These are phyloP conservation scores for Fusarium longipes DNA, from an alignment of 2,329 filamentous ascomycete species.

Conservation along the genomic window DNA sequence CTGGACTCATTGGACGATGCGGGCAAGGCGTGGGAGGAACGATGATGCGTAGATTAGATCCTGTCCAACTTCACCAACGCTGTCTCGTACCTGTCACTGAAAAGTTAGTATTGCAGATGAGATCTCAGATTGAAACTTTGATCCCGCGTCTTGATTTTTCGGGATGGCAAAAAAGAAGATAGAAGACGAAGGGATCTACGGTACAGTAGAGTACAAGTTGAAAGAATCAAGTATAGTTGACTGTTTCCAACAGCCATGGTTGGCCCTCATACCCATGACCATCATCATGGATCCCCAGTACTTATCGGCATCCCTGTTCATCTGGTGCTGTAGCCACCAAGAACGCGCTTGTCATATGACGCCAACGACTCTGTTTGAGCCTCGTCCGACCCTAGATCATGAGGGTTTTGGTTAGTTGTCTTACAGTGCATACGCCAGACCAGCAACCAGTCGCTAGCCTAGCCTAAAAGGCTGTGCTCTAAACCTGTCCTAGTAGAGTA, in stretches of 20 bases:
- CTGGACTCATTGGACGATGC: conserved; percentile 24
- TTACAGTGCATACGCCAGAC: conserved; percentile 13
- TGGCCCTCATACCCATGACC: background rate
- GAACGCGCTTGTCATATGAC: conserved; percentile 31
- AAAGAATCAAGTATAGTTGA: background rate
- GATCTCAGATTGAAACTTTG: conserved; percentile 7
- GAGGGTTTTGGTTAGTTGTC: background rate
- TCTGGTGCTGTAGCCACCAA: background rate
- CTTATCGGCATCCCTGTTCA: conserved; percentile 2
- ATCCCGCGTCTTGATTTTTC: background rate
- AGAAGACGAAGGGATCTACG: conserved; percentile 5
- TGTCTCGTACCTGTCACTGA: conserved; percentile 1
- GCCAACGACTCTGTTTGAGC: conserved; percentile 35
- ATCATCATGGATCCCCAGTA: conserved; percentile 32
- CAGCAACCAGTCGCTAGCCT: background rate
- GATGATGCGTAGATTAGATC: conserved; percentile 42
- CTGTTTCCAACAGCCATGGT: background rate
- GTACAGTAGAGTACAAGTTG: background rate
- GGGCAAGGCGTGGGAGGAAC: conserved; percentile 19
- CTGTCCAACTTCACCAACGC: conserved; percentile 10
- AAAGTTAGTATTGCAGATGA: background rate
- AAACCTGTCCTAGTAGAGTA: background rate
- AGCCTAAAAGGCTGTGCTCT: background rate
- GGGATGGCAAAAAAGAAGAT: background rate
- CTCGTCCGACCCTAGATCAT: conserved; percentile 19